Evolutionary conservation across 1,139 yeast genomes (phyloP), one percentile per base, ranked within the genome.

Genomic region (Barnettozyma hawaiiensis): DNA sequence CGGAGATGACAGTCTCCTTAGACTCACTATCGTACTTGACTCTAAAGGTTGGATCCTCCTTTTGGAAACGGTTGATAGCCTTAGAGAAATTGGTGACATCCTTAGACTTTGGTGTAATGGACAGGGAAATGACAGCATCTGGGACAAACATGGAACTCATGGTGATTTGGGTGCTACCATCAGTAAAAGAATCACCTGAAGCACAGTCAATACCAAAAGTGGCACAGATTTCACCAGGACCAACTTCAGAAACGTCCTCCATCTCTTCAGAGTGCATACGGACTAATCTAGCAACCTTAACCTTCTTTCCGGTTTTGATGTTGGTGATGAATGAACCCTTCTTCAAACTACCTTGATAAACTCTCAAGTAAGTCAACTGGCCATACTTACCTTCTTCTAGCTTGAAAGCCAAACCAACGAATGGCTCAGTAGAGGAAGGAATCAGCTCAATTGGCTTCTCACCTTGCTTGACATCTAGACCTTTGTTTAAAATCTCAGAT

Each of bases 121-220:
- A 84, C 46, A 94, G 72, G 4, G 97, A 92, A 47, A 92, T 90
- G 51, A 94, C 98, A 1, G 98, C 96, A 65, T 92, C 98, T 6
- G 98, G 98, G 48, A 92, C 97, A 67, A 75, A 92, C 98, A 92
- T 92, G 8, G 97, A 86, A 47, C 95, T 81, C 97, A 92, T 90
- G 47, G 97, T 82, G 57, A 85, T 83, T 53, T 81, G 73, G 47
- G 80, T 70, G 37, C 76, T 75, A 40, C 95, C 90, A 58, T 85
- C 94, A 41, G 95, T 84, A 66, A 92, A 92, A 9, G 97, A 89
- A 63, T 92, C 98, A 61, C 99, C 99, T 9, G 98, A 94, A n/a
- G 97, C 84, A 75, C 99, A 92, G 65, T 94, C 98, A 56, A 92
- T 85, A 67, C 99, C 99, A 59, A 94, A 92, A 49, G 98, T 92